Evolutionary conservation across 208 protist species (phyloP), one percentile per base, ranked within the genome.

Genomic region (Novymonas esmeraldas): DNA sequence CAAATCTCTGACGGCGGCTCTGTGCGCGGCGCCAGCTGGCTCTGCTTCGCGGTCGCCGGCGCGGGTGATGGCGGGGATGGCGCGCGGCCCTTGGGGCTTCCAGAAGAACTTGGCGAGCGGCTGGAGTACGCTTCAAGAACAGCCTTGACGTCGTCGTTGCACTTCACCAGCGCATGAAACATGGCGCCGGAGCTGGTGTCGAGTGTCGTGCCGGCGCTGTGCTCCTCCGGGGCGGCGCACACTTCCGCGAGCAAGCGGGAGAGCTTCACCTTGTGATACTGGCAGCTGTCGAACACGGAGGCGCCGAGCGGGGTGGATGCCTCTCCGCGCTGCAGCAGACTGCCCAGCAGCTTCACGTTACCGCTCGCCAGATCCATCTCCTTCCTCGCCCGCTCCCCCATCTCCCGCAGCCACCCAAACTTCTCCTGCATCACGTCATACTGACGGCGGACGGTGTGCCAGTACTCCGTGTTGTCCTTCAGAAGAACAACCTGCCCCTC

Each of bases 261-360:
- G 5, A 93, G 71, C 67, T 87, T 90, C 38, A 73, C 72, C 57
- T 88, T 85, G 65, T 90, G 80, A 51, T 90, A 93, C 49, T 70
- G 76, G 70, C 84, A 90, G 73, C 88, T 94, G 48, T 90, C 88
- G 13, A 31, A 65, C 9, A 90, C 76, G 14, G 88, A 94, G 22
- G 83, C 76, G 29, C 77, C 77, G 36, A 91, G 70, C 5, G 76
- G 67, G 0, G 77, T 70, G 31, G 57, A 73, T 20, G 70, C 63
- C 33, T 90, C 82, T 14, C 71, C 20, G 42, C 84, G 86, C 42
- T 75, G 69, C 38, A 88, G 44, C 26, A 93, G 55, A 41, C 71
- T 85, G 0, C 45, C 41, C 34, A 93, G 79, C 63, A 93, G 68
- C 57, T 85, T 79, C 60, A 85, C 70, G 67, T 87, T 94, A 13